Percentiles rank a stretch among this genome's conserved stretches.
These are phyloP conservation scores for Lentinula lateritia DNA, from an alignment of 768 basidiomycete species.

Conservation along the genomic window DNA sequence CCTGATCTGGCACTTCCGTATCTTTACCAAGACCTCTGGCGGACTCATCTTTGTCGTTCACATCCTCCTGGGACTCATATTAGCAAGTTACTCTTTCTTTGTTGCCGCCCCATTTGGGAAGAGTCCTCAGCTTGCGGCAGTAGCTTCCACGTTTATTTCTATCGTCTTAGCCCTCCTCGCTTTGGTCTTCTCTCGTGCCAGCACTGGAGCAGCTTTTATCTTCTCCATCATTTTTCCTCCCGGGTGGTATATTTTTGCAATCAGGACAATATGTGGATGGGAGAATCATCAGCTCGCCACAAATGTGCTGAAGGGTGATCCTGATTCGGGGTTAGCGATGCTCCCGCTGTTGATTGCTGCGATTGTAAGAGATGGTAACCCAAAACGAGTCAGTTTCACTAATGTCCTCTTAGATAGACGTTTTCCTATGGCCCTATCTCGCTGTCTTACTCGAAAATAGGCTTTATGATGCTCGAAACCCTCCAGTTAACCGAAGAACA, in stretches of 20 bases:
- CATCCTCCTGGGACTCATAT: constrained; percentile 58
- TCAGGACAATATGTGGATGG: constrained; percentile 61
- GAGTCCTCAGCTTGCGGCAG: constrained; percentile 67
- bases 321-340: constrained; percentile 48
- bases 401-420: constrained; percentile 42
- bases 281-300: constrained; percentile 55
- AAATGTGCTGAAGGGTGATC: constrained; percentile 51
- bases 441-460: constrained; percentile 52
- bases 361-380: constrained; percentile 38
- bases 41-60: constrained; percentile 61
- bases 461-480: constrained; percentile 55
- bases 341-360: constrained; percentile 60
- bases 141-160: constrained; percentile 57
- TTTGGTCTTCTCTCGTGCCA: constrained; percentile 39
- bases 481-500: constrained; percentile 18
- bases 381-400: background rate
- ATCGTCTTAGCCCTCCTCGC: constrained; percentile 67
- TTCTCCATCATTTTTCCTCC: constrained; percentile 74
- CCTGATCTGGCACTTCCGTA: constrained; percentile 57
- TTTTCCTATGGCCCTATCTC: constrained; percentile 72
- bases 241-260: constrained; percentile 68
- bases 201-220: constrained; percentile 45
- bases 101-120: constrained; percentile 65
- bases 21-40: constrained; percentile 58
- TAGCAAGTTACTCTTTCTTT: constrained; percentile 72